Evolutionary conservation across 371 early-diverging fungal genomes (phyloP), one percentile per base, ranked within the genome.

Genomic region (Mortierella sp.): DNA sequence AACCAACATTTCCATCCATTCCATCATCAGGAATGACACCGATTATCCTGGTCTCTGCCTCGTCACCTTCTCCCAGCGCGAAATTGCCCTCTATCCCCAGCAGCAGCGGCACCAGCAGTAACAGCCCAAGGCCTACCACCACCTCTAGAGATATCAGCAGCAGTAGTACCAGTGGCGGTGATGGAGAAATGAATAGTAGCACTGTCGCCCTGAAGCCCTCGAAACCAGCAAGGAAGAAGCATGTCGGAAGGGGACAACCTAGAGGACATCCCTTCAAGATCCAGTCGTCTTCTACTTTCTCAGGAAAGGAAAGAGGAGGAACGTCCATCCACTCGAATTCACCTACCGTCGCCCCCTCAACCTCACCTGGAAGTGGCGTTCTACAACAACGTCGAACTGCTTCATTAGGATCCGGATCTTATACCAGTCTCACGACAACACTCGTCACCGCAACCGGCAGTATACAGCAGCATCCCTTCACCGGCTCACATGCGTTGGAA

Each of bases 251-350:
- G 6, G 24, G 43, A 19, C 28, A 40, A 44, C 13, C 59, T 59
- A n/a, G n/a, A 26, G 51, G 61, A 8, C 16, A 24, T 8, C 24
- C 34, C 3, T 24, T 24, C 67, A 24, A 67, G 1, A 67, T 34
- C 14, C 67, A 67, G 5, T 10, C 31, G 5, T 61, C 31, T 4
- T 61, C 40, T 21, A 34, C 26, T n/a, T 73, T 74, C 13, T 74
- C 75, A 1, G 6, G 43, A 6, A 40, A 6, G 2, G 43, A n/a
- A n/a, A n/a, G 43, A 40, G 70, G 24, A 24, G 70, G 31, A 14
- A 46, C 37, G 1, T 76, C 76, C 5, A 21, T 67, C 24, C 43
- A 57, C 8, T 76, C 81, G 6, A 26, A 75, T 26, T 78, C 78
- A 16, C 61, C 72, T 8, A 74, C 69, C 6, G 51, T 67, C 26